phyloP scores from a whole-genome alignment of 768 basidiomycete genomes.

The Podaxis sp. region DNA sequence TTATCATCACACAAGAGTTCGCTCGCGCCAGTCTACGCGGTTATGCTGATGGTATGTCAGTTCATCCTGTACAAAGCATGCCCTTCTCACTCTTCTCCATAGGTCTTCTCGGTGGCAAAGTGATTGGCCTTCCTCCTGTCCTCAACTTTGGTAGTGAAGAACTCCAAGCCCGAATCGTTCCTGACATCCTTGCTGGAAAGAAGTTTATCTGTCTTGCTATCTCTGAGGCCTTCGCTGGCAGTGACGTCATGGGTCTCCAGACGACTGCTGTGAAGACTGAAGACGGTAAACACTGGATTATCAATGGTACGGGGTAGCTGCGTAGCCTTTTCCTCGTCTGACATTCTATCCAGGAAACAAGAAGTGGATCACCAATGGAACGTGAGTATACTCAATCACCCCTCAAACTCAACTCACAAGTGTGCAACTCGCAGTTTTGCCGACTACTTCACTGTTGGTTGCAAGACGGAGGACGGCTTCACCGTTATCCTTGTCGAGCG shows the following conservation, averaged over 20 bases:
- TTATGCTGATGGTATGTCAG: constrained; percentile 70
- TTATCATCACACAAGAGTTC: constrained; percentile 86
- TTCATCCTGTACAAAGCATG: neutral
- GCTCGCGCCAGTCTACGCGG: constrained; percentile 69
- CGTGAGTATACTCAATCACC: constrained; percentile 35
- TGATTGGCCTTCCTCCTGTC: constrained; percentile 88
- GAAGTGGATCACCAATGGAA: constrained; percentile 87
- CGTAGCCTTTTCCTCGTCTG: neutral
- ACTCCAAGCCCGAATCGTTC: constrained; percentile 55
- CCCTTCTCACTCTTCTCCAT: constrained; percentile 20
- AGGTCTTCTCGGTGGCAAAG: constrained; percentile 72
- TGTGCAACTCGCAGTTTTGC: constrained; percentile 35
- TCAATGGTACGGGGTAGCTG: constrained; percentile 52
- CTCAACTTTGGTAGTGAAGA: constrained; percentile 81
- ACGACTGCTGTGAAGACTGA: constrained; percentile 78
- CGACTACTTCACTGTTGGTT: constrained; percentile 70
- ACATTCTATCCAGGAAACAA: constrained; percentile 48
- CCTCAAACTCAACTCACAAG: no score
- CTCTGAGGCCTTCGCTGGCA: constrained; percentile 85
- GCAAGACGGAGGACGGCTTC: constrained; percentile 71
- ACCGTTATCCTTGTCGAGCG: constrained; percentile 81
- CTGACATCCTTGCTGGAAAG: constrained; percentile 70
- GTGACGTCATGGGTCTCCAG: constrained; percentile 78
- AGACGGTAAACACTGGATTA: constrained; percentile 82
- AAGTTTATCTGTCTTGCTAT: constrained; percentile 89